Conservation (phyloP, 2,329 filamentous ascomycete species). For the Aspergillus proliferans region DNA sequence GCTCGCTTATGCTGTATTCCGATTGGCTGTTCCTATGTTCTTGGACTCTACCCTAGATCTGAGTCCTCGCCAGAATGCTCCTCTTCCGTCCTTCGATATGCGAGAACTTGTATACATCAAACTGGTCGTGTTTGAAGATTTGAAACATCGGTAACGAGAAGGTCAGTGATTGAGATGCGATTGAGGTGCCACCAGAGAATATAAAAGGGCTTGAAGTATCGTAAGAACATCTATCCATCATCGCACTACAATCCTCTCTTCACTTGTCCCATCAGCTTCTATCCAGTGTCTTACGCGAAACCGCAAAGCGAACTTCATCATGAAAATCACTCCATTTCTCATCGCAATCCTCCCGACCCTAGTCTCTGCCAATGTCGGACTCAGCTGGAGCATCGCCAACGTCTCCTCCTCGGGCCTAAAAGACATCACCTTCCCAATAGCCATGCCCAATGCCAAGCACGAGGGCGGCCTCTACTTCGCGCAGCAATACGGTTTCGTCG, state of each 20-base stretch:
- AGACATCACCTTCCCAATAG: constrained; percentile 20
- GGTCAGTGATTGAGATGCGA: no score
- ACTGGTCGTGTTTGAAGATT: no score
- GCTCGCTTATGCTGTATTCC: neutral
- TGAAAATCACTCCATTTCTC: no score
- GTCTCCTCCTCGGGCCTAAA: constrained; percentile 8
- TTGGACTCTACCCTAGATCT: neutral
- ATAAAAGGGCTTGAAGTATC: no score
- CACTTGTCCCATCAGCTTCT: no score
- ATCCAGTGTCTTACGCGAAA: no score
- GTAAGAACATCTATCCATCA: no score
- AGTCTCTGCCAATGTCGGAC: constrained; percentile 9
- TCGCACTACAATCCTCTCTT: no score
- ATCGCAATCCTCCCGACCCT: constrained; percentile 3
- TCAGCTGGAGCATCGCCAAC: constrained; percentile 11
- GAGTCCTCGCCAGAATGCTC: neutral
- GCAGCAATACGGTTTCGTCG: constrained; percentile 21
- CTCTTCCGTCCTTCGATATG: neutral
- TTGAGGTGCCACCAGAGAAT: no score
- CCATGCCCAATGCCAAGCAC: constrained; percentile 15
- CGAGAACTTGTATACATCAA: neutral
- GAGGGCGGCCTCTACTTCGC: constrained; percentile 23
- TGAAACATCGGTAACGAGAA: no score
- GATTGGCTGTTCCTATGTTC: neutral
- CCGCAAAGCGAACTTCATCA: no score